These are phyloP conservation scores for Yarrowia yakushimensis DNA, from an alignment of 805 yeast genomes.

Conservation along the genomic window DNA sequence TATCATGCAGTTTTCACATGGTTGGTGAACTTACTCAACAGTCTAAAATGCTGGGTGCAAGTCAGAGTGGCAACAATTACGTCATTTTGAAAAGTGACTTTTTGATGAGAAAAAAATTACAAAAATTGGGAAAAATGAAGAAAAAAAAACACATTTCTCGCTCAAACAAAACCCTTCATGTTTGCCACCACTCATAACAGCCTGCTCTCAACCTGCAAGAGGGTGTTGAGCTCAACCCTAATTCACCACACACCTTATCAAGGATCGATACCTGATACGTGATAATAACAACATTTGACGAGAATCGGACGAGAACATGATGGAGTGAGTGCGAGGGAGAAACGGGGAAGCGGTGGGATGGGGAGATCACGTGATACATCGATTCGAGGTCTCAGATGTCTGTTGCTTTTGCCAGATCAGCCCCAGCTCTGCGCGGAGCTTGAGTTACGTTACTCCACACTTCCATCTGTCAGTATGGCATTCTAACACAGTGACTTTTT, in stretches of 20 bases:
- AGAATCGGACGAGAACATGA: conserved; percentile 12
- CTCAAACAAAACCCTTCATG: not conserved
- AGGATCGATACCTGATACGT: not conserved
- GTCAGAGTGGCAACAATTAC: too few species aligned
- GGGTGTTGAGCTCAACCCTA: conserved; percentile 6
- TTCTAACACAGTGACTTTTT: conserved; percentile 14
- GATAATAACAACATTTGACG: not conserved
- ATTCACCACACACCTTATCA: conserved; percentile 13
- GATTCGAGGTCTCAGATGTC: too few species aligned
- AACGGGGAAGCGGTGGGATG: not conserved
- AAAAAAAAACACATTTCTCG: not conserved
- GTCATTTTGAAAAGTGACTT: too few species aligned
- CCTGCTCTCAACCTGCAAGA: not conserved
- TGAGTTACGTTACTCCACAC: too few species aligned
- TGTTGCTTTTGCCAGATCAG: not conserved
- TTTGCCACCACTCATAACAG: not conserved
- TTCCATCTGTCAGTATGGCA: too few species aligned
- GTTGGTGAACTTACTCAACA: not conserved
- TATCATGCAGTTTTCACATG: not conserved
- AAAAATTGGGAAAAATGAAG: not conserved
- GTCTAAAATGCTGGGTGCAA: not conserved
- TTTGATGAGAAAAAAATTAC: too few species aligned
- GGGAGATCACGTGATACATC: not conserved
- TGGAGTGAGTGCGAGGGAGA: not conserved
- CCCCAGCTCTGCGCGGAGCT: not conserved